Percentiles rank a stretch among this genome's conserved stretches.
Conservation (phyloP, 2,329 filamentous ascomycete species). For the Sporothrix sp. region DNA sequence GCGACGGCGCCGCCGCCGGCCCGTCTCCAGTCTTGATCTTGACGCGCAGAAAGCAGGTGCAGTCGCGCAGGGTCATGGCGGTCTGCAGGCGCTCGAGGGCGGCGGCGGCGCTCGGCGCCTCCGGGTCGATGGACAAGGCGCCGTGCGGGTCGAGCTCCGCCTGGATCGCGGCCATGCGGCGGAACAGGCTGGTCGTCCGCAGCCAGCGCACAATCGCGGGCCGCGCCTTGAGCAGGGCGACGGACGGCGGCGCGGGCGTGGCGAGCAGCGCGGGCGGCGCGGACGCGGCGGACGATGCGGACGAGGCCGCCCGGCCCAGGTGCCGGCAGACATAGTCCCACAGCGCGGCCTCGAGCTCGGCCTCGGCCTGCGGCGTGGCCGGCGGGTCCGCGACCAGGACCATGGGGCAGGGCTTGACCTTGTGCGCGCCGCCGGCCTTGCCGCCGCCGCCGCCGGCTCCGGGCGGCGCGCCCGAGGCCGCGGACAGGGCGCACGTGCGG, state of each 20-base stretch:
- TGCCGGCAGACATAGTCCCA: conserved; percentile 26
- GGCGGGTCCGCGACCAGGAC: conserved; percentile 14
- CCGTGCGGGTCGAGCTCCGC: conserved; percentile 22
- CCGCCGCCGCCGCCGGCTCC: background rate
- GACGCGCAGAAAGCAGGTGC: conserved; percentile 62
- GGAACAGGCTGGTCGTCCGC: conserved; percentile 28
- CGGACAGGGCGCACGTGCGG: conserved; percentile 59
- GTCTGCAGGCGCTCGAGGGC: conserved; percentile 45
- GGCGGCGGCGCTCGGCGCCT: background rate
- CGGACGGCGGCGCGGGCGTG: background rate
- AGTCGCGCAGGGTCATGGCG: conserved; percentile 75
- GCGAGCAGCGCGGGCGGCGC: background rate
- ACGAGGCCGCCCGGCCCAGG: conserved; percentile 23
- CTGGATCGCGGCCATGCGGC: conserved; percentile 33
- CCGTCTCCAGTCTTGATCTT: too few species aligned
- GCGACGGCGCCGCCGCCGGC: conserved; percentile 39
- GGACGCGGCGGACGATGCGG: conserved; percentile 13
- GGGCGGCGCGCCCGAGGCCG: conserved; percentile 12
- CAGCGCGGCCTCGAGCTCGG: conserved; percentile 12
- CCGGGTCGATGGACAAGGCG: conserved; percentile 1
- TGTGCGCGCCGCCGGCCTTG: conserved; percentile 5
- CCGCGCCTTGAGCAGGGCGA: conserved; percentile 18
- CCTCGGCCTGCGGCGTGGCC: conserved; percentile 1
- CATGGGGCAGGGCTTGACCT: conserved; percentile 18
- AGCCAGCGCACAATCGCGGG: conserved; percentile 30